These are phyloP conservation scores for Rubia yunnanensis DNA, from an alignment of 257 asterid species.

Conservation along the genomic window DNA sequence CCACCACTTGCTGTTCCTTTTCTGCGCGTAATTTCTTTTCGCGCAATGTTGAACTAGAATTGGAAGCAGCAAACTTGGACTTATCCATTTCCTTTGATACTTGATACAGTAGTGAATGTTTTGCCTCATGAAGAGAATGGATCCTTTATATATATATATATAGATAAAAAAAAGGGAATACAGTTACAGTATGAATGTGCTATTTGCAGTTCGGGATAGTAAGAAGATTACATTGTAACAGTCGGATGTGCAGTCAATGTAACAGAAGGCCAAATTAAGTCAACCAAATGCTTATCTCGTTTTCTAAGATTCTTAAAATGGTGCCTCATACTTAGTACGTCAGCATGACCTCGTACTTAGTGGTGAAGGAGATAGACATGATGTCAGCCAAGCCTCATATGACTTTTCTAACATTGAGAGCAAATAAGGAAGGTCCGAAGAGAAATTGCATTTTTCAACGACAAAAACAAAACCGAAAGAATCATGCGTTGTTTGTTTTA, in stretches of 20 bases:
- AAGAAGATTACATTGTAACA: background rate
- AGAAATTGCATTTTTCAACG: background rate
- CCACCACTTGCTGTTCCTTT: conserved; percentile 4
- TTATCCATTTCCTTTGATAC: background rate
- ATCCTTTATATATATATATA: background rate
- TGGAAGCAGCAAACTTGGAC: background rate
- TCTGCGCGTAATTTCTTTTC: background rate
- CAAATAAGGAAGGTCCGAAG: background rate
- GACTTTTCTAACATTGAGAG: background rate
- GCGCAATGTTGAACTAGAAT: background rate
- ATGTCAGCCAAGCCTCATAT: background rate
- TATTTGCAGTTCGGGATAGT: background rate
- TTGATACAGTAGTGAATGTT: background rate
- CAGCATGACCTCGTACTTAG: background rate
- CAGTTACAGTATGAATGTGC: conserved; percentile 6
- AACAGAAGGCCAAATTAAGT: conserved; percentile 1
- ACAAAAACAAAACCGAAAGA: background rate
- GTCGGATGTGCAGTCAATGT: background rate
- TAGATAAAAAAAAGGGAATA: background rate
- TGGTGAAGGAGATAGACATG: background rate
- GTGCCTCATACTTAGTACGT: background rate
- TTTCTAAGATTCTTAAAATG: too few species aligned
- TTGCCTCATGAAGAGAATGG: background rate
- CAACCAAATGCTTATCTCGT: background rate
- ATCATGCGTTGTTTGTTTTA: background rate